These are phyloP conservation scores for Warburgia ugandensis DNA, from an alignment of 164 flowering plant genomes.

Conservation along the genomic window DNA sequence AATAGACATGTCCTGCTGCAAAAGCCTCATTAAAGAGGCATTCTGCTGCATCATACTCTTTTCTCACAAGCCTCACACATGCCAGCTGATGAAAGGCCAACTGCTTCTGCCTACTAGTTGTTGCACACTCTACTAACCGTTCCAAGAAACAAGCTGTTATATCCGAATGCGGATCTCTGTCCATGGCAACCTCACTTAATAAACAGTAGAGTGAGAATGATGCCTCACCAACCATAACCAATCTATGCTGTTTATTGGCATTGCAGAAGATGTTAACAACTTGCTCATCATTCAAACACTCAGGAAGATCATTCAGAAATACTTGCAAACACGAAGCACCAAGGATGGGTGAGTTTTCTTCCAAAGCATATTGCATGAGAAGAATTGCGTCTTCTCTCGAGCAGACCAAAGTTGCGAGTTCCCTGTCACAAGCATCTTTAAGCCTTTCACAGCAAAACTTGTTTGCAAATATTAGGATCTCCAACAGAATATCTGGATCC, in stretches of 20 bases:
- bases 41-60: conserved; percentile 81
- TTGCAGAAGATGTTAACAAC: conserved; percentile 53
- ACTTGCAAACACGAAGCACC: conserved; percentile 93
- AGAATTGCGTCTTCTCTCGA: conserved; percentile 74
- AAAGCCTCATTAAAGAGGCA: conserved; percentile 60
- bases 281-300: conserved; percentile 54
- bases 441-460: conserved; percentile 87
- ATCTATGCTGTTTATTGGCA: conserved; percentile 40
- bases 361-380: conserved; percentile 75
- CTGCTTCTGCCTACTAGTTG: conserved; percentile 48
- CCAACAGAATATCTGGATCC: conserved; percentile 56
- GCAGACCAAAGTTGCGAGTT: conserved; percentile 66
- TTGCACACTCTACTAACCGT: conserved; percentile 56
- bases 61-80: conserved; percentile 70
- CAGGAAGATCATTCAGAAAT: conserved; percentile 73
- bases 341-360: conserved; percentile 62
- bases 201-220: conserved; percentile 77
- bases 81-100: conserved; percentile 82
- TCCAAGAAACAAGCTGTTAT: conserved; percentile 52
- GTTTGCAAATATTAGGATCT: conserved; percentile 74
- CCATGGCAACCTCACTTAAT: conserved; percentile 74
- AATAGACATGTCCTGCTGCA: conserved; percentile 75
- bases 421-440: conserved; percentile 85
- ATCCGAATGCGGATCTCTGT: conserved; percentile 58
- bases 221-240: conserved; percentile 67